Percentiles rank a stretch among this genome's conserved stretches.
Evolutionary conservation across 345 rosid species (phyloP).

Genomic region (Eucalyptus paniculata): DNA sequence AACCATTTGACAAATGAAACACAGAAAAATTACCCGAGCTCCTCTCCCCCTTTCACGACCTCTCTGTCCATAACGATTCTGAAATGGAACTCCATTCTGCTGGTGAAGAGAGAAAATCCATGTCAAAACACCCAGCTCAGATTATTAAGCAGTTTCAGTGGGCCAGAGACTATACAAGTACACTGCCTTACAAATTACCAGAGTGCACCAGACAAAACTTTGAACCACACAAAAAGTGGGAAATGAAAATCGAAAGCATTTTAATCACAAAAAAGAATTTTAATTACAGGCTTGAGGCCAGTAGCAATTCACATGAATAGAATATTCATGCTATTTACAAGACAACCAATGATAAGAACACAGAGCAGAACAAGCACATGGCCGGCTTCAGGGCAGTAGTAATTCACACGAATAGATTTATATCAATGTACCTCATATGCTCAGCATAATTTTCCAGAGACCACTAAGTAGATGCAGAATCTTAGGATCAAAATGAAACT

Average conservation of each 20-base stretch:
- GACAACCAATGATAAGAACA: neutral
- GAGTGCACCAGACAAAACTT: neutral
- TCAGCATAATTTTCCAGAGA: neutral
- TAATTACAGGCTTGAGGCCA: neutral
- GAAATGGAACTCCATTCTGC: conserved; percentile 60
- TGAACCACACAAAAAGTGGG: neutral
- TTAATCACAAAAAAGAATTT: neutral
- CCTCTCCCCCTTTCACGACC: conserved; percentile 89
- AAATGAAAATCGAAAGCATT: neutral
- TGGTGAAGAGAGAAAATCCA: neutral
- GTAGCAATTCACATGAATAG: neutral
- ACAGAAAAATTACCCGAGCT: conserved; percentile 44
- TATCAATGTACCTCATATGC: neutral
- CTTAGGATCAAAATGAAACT: neutral
- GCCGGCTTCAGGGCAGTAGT: neutral
- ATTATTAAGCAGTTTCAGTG: neutral
- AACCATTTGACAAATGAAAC: neutral
- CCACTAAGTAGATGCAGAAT: neutral
- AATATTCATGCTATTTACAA: neutral
- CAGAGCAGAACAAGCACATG: neutral
- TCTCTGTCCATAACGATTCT: conserved; percentile 40
- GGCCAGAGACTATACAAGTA: neutral
- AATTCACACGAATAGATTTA: neutral
- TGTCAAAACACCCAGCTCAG: neutral
- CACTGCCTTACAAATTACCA: neutral